Percentiles rank a stretch among this genome's conserved stretches.
These are phyloP conservation scores for Raddia distichophylla DNA, from an alignment of 176 grass and related monocot species.

Conservation along the genomic window DNA sequence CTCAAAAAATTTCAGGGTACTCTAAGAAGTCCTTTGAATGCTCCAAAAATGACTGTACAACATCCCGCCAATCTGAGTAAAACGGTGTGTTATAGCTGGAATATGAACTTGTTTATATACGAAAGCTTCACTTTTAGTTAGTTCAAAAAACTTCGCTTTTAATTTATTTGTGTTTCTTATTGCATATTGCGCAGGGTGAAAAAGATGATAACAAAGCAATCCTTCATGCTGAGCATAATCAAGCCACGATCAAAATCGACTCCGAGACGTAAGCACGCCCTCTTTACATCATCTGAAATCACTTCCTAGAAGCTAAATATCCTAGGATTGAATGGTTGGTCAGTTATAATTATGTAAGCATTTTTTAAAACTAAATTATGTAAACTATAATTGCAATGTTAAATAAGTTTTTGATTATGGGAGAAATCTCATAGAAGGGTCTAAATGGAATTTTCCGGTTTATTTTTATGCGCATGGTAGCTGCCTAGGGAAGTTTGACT, in stretches of 20 bases:
- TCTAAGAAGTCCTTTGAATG: conserved; percentile 57
- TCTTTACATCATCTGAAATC: conserved; percentile 18
- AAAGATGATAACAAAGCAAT: conserved; percentile 36
- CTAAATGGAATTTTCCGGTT: not conserved
- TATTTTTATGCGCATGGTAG: not conserved
- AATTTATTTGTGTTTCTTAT: conserved; percentile 14
- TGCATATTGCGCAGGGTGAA: conserved; percentile 16
- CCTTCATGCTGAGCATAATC: conserved; percentile 37
- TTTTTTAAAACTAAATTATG: not conserved
- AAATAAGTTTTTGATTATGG: not conserved
- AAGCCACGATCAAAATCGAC: conserved; percentile 19
- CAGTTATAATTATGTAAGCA: not conserved
- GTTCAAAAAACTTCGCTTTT: not conserved
- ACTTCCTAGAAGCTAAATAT: not conserved
- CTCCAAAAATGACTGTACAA: conserved; percentile 51
- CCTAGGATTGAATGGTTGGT: not conserved
- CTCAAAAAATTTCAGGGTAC: conserved; percentile 55
- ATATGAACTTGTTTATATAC: not conserved
- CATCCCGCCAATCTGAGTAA: conserved; percentile 44
- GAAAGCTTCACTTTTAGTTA: not conserved
- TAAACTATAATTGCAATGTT: not conserved
- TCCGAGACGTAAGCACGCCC: conserved; percentile 37
- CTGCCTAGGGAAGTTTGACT: not conserved
- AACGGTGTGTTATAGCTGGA: conserved; percentile 41
- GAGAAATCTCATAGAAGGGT: not conserved